These are phyloP conservation scores for Rhypophila decipiens DNA, from an alignment of 495 filamentous ascomycete species.

Conservation along the genomic window DNA sequence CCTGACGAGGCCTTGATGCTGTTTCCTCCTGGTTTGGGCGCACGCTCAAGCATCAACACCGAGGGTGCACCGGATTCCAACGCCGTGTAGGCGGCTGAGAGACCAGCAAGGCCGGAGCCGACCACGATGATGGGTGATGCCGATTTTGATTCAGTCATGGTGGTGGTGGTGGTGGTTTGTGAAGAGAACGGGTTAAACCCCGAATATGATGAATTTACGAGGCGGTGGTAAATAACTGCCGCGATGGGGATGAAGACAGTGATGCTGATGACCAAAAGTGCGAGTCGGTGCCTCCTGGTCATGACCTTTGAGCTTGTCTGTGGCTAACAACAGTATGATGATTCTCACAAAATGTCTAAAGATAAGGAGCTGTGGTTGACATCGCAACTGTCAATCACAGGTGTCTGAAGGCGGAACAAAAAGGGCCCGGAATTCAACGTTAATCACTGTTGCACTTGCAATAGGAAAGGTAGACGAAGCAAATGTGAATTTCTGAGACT, in stretches of 20 bases:
- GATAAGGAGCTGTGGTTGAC: too few species aligned
- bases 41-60: constrained; percentile 48
- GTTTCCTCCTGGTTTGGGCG: constrained; percentile 53
- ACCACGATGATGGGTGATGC: constrained; percentile 37
- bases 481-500: too few species aligned
- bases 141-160: background rate
- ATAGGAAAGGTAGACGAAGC: too few species aligned
- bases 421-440: too few species aligned
- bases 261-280: background rate
- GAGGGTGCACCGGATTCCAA: constrained; percentile 32
- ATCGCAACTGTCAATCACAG: too few species aligned
- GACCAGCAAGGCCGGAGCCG: constrained; percentile 47
- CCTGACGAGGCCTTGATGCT: constrained; percentile 58
- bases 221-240: background rate
- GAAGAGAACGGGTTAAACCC: background rate
- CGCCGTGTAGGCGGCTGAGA: constrained; percentile 43
- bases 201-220: background rate
- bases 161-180: background rate
- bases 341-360: too few species aligned
- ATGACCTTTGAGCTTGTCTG: too few species aligned
- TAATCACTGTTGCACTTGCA: too few species aligned
- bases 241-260: background rate
- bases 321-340: too few species aligned
- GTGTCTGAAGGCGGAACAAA: too few species aligned
- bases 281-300: background rate